A percentile compares a stretch with the other conserved stretches of the same genome.
Evolutionary conservation across 257 asterid species (phyloP).

Genomic region (Plectranthus barbatus): DNA sequence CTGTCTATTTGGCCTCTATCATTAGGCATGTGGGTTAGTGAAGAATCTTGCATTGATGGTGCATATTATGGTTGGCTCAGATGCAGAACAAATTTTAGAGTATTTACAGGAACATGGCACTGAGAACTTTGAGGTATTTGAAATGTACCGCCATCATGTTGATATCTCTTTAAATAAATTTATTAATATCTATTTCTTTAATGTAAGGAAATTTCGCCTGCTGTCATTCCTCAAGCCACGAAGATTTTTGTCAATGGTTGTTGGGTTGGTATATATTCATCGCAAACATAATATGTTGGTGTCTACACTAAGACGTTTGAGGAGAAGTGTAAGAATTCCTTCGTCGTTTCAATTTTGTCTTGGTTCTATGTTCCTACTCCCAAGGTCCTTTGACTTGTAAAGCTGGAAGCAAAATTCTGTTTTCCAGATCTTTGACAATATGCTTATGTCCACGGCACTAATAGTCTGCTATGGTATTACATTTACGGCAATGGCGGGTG

Average conservation of each 20-base stretch:
- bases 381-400: background rate
- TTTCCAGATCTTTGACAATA: background rate
- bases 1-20: slow-evolving; percentile 11
- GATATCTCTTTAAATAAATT: background rate
- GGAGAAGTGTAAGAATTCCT: slow-evolving; percentile 69
- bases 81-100: slow-evolving; percentile 91
- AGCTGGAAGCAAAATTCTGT: background rate
- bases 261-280: slow-evolving; percentile 95
- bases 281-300: slow-evolving; percentile 98
- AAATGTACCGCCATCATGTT: slow-evolving; percentile 10
- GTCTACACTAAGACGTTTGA: slow-evolving; percentile 74
- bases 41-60: slow-evolving; percentile 98
- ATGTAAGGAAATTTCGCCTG: slow-evolving; percentile 90
- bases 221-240: slow-evolving; percentile 89
- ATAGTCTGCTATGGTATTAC: too few species aligned
- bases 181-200: background rate
- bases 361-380: background rate
- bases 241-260: slow-evolving; percentile 94
- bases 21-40: slow-evolving; percentile 94
- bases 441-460: background rate
- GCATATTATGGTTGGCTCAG: slow-evolving; percentile 94
- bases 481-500: too few species aligned
- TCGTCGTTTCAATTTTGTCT: slow-evolving; percentile 1
- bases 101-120: slow-evolving; percentile 98
- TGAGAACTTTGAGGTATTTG: slow-evolving; percentile 86